Conservation (phyloP, 768 basidiomycete species). For the Boletellus ananas region DNA sequence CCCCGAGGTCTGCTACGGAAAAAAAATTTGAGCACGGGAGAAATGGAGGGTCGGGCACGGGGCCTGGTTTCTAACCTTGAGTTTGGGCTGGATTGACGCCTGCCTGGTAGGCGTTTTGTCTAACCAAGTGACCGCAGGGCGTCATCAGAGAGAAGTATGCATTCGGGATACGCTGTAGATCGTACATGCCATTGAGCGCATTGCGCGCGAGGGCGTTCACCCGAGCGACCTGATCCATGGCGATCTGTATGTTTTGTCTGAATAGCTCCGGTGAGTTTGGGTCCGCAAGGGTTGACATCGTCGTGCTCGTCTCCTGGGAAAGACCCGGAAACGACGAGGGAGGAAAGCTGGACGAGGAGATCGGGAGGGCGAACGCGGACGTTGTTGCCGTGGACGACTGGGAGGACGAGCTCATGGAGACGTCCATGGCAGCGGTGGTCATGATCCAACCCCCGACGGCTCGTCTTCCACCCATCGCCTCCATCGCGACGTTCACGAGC, state of each 20-base stretch:
- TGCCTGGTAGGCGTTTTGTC: conserved; percentile 59
- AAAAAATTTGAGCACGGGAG: background rate
- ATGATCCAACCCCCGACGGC: conserved; percentile 42
- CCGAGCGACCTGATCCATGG: conserved; percentile 46
- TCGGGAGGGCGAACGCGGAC: conserved; percentile 18
- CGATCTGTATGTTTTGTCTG: conserved; percentile 51
- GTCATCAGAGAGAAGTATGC: background rate
- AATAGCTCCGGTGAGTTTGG: conserved; percentile 61
- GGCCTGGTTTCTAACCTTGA: conserved; percentile 38
- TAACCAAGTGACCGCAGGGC: conserved; percentile 17
- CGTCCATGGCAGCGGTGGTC: conserved; percentile 10
- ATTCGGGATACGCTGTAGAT: background rate
- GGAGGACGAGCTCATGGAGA: conserved; percentile 10
- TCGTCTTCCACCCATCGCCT: conserved; percentile 50
- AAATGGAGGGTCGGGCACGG: background rate
- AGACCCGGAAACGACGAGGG: conserved; percentile 14
- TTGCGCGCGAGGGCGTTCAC: conserved; percentile 48
- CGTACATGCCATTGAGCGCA: conserved; percentile 54
- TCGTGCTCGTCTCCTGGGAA: conserved; percentile 26
- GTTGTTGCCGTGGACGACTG: conserved; percentile 15
- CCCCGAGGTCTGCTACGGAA: conserved; percentile 41
- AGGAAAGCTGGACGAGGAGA: background rate
- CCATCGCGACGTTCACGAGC: conserved; percentile 34
- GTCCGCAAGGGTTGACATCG: conserved; percentile 33
- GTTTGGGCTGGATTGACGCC: conserved; percentile 53